Evolutionary conservation across 441 rosid genomes (phyloP).

Genomic region (Bocquillonia castaneifolia): DNA sequence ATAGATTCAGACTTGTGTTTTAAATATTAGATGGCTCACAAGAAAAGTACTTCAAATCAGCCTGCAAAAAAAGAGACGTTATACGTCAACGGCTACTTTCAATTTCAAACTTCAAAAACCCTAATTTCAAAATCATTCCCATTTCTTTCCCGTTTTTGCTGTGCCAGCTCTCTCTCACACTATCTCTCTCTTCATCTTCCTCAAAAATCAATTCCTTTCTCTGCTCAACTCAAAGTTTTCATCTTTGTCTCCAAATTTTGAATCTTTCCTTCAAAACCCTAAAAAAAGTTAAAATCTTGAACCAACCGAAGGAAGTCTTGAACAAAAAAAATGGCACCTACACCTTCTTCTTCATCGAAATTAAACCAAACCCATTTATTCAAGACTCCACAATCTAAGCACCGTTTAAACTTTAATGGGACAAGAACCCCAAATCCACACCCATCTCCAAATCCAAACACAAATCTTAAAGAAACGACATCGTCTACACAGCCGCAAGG

Average conservation of each 20-base stretch:
- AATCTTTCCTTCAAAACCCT: not conserved
- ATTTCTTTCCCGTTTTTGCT: constrained; percentile 19
- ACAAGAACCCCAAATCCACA: constrained; percentile 32
- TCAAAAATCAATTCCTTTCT: not conserved
- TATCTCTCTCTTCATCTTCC: not conserved
- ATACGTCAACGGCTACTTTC: constrained; percentile 50
- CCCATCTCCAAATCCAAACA: constrained; percentile 45
- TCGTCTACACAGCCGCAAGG: constrained; percentile 32
- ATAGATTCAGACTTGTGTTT: not conserved
- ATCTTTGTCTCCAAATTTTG: not conserved
- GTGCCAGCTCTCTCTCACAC: not conserved
- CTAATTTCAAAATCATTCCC: constrained; percentile 5
- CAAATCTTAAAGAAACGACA: constrained; percentile 35
- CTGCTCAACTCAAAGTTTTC: not conserved
- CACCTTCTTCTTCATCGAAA: constrained; percentile 60
- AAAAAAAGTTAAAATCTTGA: not conserved
- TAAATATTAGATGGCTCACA: not conserved
- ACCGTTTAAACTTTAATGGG: constrained; percentile 56
- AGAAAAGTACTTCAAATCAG: not conserved
- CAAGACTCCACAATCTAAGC: constrained; percentile 71
- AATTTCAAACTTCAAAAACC: constrained; percentile 28
- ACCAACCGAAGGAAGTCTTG: not conserved
- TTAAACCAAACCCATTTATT: constrained; percentile 31
- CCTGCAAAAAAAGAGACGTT: constrained; percentile 34
- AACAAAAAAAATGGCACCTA: constrained; percentile 56